Conservation (phyloP, 495 filamentous ascomycete genomes). For the Jackrogersella multiformis region DNA sequence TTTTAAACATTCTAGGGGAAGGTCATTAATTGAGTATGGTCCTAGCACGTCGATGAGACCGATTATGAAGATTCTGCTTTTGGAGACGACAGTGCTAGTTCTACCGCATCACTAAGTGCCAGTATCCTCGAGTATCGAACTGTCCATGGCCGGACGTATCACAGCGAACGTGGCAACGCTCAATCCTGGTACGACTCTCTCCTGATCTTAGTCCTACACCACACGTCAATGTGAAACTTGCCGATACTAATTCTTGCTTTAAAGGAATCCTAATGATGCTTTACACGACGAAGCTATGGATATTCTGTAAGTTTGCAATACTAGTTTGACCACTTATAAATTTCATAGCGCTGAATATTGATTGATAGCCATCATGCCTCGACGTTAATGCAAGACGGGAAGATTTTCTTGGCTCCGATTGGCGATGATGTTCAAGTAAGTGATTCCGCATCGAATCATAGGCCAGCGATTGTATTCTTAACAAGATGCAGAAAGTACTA, state of each 20-base stretch:
- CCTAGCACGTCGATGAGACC: slow-evolving; percentile 25
- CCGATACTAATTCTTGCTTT: neutral
- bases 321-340: neutral
- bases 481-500: slow-evolving; percentile 41
- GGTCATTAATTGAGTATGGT: neutral
- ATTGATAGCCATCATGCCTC: slow-evolving; percentile 46
- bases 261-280: slow-evolving; percentile 52
- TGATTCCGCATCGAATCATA: neutral
- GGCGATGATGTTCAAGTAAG: slow-evolving; percentile 42
- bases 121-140: slow-evolving; percentile 57
- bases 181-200: slow-evolving; percentile 45
- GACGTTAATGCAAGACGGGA: slow-evolving; percentile 51
- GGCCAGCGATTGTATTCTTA: neutral
- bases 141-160: slow-evolving; percentile 52
- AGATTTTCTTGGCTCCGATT: slow-evolving; percentile 54
- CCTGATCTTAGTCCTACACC: neutral
- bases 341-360: neutral
- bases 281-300: slow-evolving; percentile 49
- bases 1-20: neutral
- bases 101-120: slow-evolving; percentile 56
- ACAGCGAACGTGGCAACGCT: slow-evolving; percentile 47
- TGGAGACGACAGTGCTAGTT: slow-evolving; percentile 43
- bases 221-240: neutral
- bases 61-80: slow-evolving; percentile 45
- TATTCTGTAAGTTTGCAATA: slow-evolving; percentile 41